Conservation (phyloP, 2,329 filamentous ascomycete species). For the Fusarium begoniae region DNA sequence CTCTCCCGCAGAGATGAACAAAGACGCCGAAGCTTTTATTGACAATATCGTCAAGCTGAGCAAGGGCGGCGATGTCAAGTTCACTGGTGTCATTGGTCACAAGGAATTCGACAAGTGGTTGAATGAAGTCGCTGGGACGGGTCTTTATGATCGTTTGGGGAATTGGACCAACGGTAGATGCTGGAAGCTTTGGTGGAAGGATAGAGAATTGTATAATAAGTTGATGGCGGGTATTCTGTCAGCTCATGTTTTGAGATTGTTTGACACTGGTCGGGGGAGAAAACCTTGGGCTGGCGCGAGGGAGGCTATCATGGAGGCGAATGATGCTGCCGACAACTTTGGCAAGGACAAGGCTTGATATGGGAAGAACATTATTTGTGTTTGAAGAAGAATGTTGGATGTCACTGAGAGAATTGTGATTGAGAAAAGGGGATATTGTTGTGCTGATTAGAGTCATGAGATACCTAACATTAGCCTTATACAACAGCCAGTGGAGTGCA, state of each 20-base stretch:
- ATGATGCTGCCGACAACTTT: background rate
- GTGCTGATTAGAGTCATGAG: background rate
- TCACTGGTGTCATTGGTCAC: background rate
- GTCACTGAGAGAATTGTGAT: background rate
- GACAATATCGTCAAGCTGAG: background rate
- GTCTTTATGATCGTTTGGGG: background rate
- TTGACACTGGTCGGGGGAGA: background rate
- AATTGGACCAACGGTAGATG: background rate
- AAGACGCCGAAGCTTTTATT: background rate
- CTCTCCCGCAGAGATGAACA: background rate
- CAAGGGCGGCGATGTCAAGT: background rate
- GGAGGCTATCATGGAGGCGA: background rate
- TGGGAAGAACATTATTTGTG: fast-evolving
- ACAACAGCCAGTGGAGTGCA: no score
- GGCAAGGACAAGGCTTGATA: background rate
- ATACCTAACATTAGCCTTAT: background rate
- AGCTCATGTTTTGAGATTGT: background rate
- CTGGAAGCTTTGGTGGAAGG: background rate
- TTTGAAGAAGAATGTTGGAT: background rate
- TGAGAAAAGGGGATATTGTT: background rate
- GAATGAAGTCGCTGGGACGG: background rate
- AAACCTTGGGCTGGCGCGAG: background rate
- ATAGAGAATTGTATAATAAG: background rate
- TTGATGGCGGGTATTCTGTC: background rate
- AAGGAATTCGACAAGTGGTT: background rate